Evolutionary conservation across 768 basidiomycete species (phyloP), one percentile per base, ranked within the genome.

Genomic region (Auriscalpium orientale): DNA sequence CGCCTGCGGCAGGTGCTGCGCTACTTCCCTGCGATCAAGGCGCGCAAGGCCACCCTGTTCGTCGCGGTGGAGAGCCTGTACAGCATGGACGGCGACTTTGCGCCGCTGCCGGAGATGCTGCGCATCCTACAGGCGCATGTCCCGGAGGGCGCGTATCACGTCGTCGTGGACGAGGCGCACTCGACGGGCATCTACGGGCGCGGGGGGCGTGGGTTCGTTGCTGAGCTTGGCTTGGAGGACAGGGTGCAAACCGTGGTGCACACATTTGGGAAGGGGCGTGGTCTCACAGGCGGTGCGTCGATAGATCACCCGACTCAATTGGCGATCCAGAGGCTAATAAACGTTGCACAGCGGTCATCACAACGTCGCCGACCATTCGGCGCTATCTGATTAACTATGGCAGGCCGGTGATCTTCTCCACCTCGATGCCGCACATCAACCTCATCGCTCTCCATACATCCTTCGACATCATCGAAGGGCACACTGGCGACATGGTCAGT

Each of bases 51-150:
- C 46, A 71, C 61, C 47, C 40, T 82, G 8, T 83, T 80, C 61
- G 60, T 84, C 18, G 72, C 76, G 0, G 68, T 83, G 11, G 83
- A 84, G 68, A 73, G 73, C 9, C 65, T 83, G 15, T 83, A 84
- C 64, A 80, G 79, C 57, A 83, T 84, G 81, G 81, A 83, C 45
- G 83, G 83, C 6, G 78, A 80, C 58, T 70, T 82, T 36, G 71
- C 72, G 3, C 81, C 79, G 3, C 63, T 84, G 10, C 56, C 53
- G 1, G 71, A 72, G 43, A 72, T 82, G 12, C 69, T 79, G 34
- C 65, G 67, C 13, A 46, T 73, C 1, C 57, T 79, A 21, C 70
- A 80, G 22, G 54, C 63, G 1, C 57, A 68, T 0, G 63, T 79
- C 3, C 77, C 76, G 4, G 49, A 54, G 6, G 71, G 68, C 7